Percentiles rank a stretch among this genome's conserved stretches.
Conservation (phyloP, 2,329 filamentous ascomycete genomes). For the Trichophyton mentagrophytes region DNA sequence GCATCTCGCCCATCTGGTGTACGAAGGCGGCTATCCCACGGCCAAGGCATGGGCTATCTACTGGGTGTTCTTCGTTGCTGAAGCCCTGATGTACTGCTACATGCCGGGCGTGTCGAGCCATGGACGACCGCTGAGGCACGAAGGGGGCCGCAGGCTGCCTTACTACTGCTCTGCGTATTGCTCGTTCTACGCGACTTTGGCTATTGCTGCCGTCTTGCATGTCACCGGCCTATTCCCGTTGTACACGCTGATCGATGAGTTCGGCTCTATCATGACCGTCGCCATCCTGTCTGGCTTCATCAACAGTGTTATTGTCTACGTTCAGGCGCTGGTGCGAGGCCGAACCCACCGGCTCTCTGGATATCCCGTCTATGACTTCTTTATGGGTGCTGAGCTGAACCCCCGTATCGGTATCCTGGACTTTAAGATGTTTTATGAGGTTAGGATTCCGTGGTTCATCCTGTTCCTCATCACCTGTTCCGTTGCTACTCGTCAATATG, state of each 20-base stretch:
- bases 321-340: slow-evolving; percentile 68
- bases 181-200: slow-evolving; percentile 79
- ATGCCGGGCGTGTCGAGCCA: slow-evolving; percentile 78
- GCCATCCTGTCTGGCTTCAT: slow-evolving; percentile 83
- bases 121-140: slow-evolving; percentile 75
- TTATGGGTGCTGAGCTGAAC: slow-evolving; percentile 81
- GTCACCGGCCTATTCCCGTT: slow-evolving; percentile 73
- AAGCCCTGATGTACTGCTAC: slow-evolving; percentile 68
- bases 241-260: slow-evolving; percentile 88
- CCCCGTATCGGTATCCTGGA: slow-evolving; percentile 68
- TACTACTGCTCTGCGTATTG: slow-evolving; percentile 90
- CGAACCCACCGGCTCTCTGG: slow-evolving; percentile 87
- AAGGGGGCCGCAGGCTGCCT: slow-evolving; percentile 68
- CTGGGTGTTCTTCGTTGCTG: slow-evolving; percentile 82
- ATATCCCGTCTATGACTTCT: slow-evolving; percentile 70
- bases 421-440: slow-evolving; percentile 94
- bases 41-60: slow-evolving; percentile 81
- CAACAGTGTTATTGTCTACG: slow-evolving; percentile 71
- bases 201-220: slow-evolving; percentile 57
- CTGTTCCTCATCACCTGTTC: slow-evolving; percentile 66
- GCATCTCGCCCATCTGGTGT: slow-evolving; percentile 60
- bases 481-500: slow-evolving; percentile 68
- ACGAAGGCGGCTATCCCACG: slow-evolving; percentile 72
- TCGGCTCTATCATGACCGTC: slow-evolving; percentile 83
- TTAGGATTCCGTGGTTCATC: slow-evolving; percentile 85